These are phyloP conservation scores for Populus hybrid DNA, from an alignment of 441 rosid species.

Conservation along the genomic window DNA sequence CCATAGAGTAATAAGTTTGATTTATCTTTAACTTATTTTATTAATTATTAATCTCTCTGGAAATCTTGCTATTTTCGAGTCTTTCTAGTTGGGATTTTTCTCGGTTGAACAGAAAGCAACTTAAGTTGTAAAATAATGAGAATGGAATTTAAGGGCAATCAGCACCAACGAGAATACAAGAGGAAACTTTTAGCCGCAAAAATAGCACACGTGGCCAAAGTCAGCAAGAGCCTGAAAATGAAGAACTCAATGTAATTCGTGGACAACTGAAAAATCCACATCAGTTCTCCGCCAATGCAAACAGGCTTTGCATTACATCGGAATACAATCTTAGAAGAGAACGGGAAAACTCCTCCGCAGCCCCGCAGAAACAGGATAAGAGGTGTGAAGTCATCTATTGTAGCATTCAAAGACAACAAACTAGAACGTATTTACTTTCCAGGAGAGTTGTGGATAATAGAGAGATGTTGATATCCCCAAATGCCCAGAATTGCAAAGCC, in stretches of 20 bases:
- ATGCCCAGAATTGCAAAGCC: conserved; percentile 7
- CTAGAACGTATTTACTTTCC: conserved; percentile 4
- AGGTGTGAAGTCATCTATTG: background rate
- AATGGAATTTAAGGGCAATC: background rate
- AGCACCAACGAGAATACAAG: background rate
- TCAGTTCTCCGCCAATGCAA: background rate
- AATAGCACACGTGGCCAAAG: background rate
- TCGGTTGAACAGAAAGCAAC: background rate
- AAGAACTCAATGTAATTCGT: background rate
- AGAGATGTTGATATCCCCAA: conserved; percentile 2
- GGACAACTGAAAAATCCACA: conserved; percentile 3
- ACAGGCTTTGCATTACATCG: background rate
- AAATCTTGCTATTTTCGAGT: background rate
- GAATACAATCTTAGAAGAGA: background rate
- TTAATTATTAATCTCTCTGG: background rate
- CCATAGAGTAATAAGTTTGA: background rate
- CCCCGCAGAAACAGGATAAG: background rate
- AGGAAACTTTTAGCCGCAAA: background rate
- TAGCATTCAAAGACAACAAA: background rate
- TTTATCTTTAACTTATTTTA: background rate
- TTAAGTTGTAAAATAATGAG: background rate
- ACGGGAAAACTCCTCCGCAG: background rate
- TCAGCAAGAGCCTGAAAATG: background rate
- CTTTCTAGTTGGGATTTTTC: background rate
- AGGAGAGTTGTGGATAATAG: background rate